Evolutionary conservation across 495 filamentous ascomycete genomes (phyloP).

Genomic region (Durotheca rogersii): DNA sequence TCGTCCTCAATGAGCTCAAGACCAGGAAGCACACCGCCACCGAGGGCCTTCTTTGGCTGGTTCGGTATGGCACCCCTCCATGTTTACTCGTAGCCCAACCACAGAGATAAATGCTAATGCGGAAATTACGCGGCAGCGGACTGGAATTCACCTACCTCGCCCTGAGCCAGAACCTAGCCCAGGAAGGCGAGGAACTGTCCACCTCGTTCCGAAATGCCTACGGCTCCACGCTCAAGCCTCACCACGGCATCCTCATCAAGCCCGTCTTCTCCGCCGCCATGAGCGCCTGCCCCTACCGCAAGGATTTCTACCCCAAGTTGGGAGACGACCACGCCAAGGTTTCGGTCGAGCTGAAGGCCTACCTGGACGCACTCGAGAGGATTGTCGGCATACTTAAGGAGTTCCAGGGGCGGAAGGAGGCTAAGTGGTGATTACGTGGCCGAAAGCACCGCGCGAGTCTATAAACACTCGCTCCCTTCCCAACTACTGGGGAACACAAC

Average conservation of each 20-base stretch:
- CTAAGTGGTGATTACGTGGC: constrained; percentile 61
- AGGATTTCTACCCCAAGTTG: constrained; percentile 85
- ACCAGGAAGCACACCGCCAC: constrained; percentile 79
- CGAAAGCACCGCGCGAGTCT: background rate
- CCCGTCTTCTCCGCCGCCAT: constrained; percentile 90
- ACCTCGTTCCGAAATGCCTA: constrained; percentile 86
- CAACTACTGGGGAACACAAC: too few relatives aligned
- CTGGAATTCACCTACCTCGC: constrained; percentile 89
- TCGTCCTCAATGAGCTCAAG: constrained; percentile 83
- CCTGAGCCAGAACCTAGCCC: constrained; percentile 71
- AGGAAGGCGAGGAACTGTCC: constrained; percentile 70
- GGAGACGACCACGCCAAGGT: constrained; percentile 67
- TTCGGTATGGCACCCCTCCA: constrained; percentile 59
- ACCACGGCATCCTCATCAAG: constrained; percentile 85
- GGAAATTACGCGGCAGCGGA: constrained; percentile 57
- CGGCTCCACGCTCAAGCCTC: constrained; percentile 77
- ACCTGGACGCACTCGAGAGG: constrained; percentile 74
- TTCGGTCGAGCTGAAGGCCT: constrained; percentile 58
- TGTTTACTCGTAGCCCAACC: background rate
- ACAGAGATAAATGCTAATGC: constrained; percentile 4
- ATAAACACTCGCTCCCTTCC: too few relatives aligned
- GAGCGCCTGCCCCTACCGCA: constrained; percentile 86
- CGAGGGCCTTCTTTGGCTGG: constrained; percentile 89
- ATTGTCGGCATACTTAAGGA: constrained; percentile 71
- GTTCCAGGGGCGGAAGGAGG: constrained; percentile 67